phyloP scores from a whole-genome alignment of 345 rosid species.

The Heritiera fomes region DNA sequence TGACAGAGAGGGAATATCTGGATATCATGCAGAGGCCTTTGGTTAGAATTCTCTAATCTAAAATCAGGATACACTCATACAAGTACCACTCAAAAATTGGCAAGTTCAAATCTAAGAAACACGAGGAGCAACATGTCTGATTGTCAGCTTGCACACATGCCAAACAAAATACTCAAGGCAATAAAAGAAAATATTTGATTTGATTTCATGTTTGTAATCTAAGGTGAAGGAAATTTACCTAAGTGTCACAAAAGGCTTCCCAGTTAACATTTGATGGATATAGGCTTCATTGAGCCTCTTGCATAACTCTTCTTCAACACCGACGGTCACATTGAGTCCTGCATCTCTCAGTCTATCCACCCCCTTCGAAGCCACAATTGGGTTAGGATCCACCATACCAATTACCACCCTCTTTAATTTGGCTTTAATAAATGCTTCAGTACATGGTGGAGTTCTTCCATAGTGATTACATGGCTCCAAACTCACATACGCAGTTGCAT shows the following conservation, averaged over 20 bases:
- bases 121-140: background rate
- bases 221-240: constrained; percentile 44
- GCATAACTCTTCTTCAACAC: constrained; percentile 79
- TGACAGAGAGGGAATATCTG: constrained; percentile 70
- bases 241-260: constrained; percentile 67
- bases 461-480: constrained; percentile 90
- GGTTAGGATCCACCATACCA: constrained; percentile 91
- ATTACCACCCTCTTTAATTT: constrained; percentile 75
- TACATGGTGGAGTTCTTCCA: constrained; percentile 93
- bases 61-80: background rate
- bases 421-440: constrained; percentile 82
- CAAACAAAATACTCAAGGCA: background rate
- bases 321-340: constrained; percentile 65
- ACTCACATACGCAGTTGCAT: constrained; percentile 85
- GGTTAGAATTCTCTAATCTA: background rate
- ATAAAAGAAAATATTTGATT: background rate
- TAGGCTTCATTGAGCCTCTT: constrained; percentile 76
- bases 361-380: constrained; percentile 82
- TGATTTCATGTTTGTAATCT: background rate
- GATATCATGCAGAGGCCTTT: constrained; percentile 22
- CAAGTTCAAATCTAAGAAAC: background rate
- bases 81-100: background rate
- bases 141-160: background rate
- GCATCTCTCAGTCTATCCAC: constrained; percentile 57
- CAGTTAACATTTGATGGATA: constrained; percentile 65